Base-by-base conservation (phyloP, 305 asterid genomes). In the Plantago coronopus region DNA sequence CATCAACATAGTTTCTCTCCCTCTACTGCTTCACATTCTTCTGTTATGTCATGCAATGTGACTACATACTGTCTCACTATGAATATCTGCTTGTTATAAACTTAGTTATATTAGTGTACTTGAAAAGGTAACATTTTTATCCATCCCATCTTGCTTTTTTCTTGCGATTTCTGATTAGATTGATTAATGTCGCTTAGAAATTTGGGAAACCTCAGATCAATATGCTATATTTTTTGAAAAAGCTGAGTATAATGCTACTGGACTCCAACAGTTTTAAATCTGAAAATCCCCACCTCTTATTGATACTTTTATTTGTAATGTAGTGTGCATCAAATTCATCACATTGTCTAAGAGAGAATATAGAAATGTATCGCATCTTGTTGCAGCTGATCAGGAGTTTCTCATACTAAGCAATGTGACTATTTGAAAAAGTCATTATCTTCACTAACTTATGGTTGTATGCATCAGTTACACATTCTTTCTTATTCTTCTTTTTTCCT, bases 361-460 rank as follows among this genome's bases (percentile, higher is more conserved):
- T 4, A 0, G 38, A 22, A 31, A 59, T 13, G 18, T 37, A 55
- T 63, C 37, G 6, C 55, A 51, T 22, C 57, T 34, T 12, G 57
- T 17, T 22, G 19, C 29, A 22, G 37, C 25, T 5, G 7, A 23
- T 15, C 6, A 23, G 19, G 42, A 25, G 31, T 53, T 16, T 37
- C 17, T 16, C 19, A 45, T n/a, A 14, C 29, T 45, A 59, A 43
- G 63, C 34, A 31, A 31, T 8, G 40, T 34, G 40, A 34, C 40
- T 34, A 62, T 66, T 59, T 69, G 64, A 49, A 22, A 55, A 53
- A 59, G 15, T 40, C 17, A 43, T 63, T 29, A 23, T 59, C 48
- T 21, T 66, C 37, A 59, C 49, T 46, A 54, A 62, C 46, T 49
- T 64, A 15, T 45, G 23, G 62, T 56, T 71, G 49, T 57, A 20